Evolutionary conservation across 2,329 filamentous ascomycete species (phyloP), one percentile per base, ranked within the genome.

Genomic region (Clonostachys rosea): DNA sequence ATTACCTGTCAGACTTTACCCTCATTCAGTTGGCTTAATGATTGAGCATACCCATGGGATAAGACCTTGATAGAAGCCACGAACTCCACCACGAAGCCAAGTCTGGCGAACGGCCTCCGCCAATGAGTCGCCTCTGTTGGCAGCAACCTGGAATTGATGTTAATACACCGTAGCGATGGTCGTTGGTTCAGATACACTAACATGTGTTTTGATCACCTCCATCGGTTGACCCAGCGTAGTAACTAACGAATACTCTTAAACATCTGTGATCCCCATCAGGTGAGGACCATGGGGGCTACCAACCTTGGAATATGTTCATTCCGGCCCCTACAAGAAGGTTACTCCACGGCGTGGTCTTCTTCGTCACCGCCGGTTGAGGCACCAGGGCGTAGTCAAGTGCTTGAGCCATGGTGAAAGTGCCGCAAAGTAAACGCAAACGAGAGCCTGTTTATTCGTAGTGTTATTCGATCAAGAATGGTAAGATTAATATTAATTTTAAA

Each of bases 191-290:
- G 34, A n/a, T 30, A 18, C 16, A 34, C 50, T 44, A 46, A 46
- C 47, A 24, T 52, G 51, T 10, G 51, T 52, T 24, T 52, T 52
- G 24, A 52, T 48, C 12, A 52, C 49, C 18, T 52, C 51, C 49
- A 52, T 51, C 7, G 51, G 51, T 33, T 52, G 51, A 3, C 51
- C 51, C 40, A 52, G 33, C 6, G 47, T 46, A 4, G 51, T 51
- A 5, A 52, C 51, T 52, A 30, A 30, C 24, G 24, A 30, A 30
- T 10, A 24, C 6, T 24, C 24, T 30, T 30, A 4, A 10, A 30
- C 24, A 10, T 30, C 24, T 30, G 9, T 10, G 24, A 30, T 10
- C 24, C 24, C 9, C 24, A 11, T 40, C 16, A 17, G 12, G 40
- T 14, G 17, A 42, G 12, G 24, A 42, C 14, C 4, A 4, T 42